Percentiles rank a stretch among this genome's conserved stretches.
Evolutionary conservation across 148 eudicot genomes (phyloP).

Genomic region (Dysphania ambrosioides): DNA sequence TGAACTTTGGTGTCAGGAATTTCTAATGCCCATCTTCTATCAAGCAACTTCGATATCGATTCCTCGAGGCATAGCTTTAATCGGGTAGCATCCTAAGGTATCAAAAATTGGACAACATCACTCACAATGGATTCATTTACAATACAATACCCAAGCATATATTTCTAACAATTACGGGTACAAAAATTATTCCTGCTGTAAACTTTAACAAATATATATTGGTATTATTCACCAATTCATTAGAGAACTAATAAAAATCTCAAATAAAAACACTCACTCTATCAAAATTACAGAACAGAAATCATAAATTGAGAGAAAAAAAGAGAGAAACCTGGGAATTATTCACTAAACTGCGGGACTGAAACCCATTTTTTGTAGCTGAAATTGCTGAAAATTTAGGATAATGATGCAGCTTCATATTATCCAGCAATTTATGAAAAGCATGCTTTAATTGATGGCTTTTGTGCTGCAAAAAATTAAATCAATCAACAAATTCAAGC

Average conservation of each 20-base stretch:
- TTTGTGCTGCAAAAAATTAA: too few species aligned
- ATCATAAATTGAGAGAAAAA: background rate
- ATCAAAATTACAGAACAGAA: constrained; percentile 11
- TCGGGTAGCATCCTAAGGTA: constrained; percentile 31
- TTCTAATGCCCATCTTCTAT: constrained; percentile 70
- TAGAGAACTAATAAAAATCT: too few species aligned
- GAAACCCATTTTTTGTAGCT: constrained; percentile 26
- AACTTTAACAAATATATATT: too few species aligned
- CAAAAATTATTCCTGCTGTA: too few species aligned
- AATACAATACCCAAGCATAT: too few species aligned
- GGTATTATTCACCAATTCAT: too few species aligned
- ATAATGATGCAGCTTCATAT: constrained; percentile 38
- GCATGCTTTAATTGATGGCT: background rate
- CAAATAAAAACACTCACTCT: too few species aligned
- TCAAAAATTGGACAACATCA: too few species aligned
- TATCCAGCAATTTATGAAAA: background rate
- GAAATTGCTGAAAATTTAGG: constrained; percentile 34
- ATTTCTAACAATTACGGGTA: too few species aligned
- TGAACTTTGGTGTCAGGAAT: constrained; percentile 77
- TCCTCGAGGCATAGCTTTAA: constrained; percentile 33
- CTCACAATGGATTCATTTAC: background rate
- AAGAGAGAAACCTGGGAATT: constrained; percentile 42
- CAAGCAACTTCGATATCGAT: constrained; percentile 46
- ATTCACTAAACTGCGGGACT: constrained; percentile 20
- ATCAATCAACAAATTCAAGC: too few species aligned